phyloP scores from a whole-genome alignment of 2,329 filamentous ascomycete species.

The Aureobasidium melanogenum region DNA sequence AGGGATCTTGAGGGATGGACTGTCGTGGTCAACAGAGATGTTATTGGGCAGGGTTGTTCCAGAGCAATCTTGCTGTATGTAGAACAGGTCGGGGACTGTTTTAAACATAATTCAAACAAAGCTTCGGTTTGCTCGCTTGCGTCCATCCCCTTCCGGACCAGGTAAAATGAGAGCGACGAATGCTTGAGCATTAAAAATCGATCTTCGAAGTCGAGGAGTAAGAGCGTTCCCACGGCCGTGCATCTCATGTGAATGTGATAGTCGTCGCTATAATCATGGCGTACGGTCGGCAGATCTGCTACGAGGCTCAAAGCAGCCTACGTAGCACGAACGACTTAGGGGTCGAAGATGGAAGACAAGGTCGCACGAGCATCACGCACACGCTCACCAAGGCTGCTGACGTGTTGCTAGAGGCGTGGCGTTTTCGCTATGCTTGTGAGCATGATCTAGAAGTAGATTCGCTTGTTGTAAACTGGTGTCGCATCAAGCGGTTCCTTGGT shows the following conservation, averaged over 20 bases:
- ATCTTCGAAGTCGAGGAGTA: background rate
- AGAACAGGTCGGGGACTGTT: background rate
- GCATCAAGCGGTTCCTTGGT: background rate
- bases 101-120: background rate
- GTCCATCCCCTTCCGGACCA: background rate
- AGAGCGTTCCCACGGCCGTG: conserved; percentile 1
- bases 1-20: background rate
- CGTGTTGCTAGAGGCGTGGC: background rate
- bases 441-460: background rate
- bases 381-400: background rate
- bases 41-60: background rate
- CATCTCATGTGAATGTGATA: background rate
- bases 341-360: background rate
- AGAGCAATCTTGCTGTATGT: background rate
- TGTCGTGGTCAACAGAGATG: too few relatives aligned
- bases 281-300: background rate
- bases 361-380: conserved; percentile 6
- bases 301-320: background rate
- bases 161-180: background rate
- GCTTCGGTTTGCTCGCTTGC: background rate
- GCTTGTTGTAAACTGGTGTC: background rate
- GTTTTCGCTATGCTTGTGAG: background rate
- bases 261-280: background rate
- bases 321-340: background rate
- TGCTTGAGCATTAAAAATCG: background rate